Conservation (phyloP, 257 asterid species). For the Verbascum thapsus region DNA sequence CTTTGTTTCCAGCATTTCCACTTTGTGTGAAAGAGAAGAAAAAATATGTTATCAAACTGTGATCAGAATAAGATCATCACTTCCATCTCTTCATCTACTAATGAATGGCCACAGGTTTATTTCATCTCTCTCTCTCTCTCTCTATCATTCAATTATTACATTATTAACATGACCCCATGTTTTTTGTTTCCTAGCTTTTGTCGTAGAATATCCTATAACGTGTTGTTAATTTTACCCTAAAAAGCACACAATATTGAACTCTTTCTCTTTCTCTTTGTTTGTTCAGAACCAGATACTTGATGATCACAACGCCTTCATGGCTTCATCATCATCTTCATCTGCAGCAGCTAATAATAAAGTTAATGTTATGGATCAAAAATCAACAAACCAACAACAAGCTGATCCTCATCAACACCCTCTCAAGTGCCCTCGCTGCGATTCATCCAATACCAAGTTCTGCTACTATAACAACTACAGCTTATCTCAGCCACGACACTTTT, state of each 20-base stretch:
- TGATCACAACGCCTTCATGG: slow-evolving; percentile 44
- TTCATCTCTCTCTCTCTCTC: slow-evolving; percentile 28
- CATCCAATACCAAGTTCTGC: slow-evolving; percentile 60
- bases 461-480: slow-evolving; percentile 67
- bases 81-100: slow-evolving; percentile 47
- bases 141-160: slow-evolving; percentile 52
- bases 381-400: slow-evolving; percentile 31
- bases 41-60: slow-evolving; percentile 47
- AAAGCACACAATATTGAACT: slow-evolving; percentile 34
- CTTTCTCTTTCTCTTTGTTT: slow-evolving; percentile 30
- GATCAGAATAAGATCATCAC: slow-evolving; percentile 55
- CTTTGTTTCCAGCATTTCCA: slow-evolving; percentile 58
- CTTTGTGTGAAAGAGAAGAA: slow-evolving; percentile 25
- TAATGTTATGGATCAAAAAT: slow-evolving; percentile 40
- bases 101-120: slow-evolving; percentile 69
- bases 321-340: slow-evolving; percentile 40
- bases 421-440: slow-evolving; percentile 66
- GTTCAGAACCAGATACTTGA: slow-evolving; percentile 47
- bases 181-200: slow-evolving; percentile 84
- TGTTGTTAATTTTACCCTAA: slow-evolving; percentile 48
- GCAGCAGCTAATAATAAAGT: not conserved
- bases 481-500: slow-evolving; percentile 68
- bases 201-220: slow-evolving; percentile 60
- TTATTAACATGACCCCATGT: slow-evolving; percentile 50
- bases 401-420: slow-evolving; percentile 42